A percentile compares a stretch with the other conserved stretches of the same genome.
Conservation (phyloP, 352 stramenopile species). For the Blastocystis sp. region DNA sequence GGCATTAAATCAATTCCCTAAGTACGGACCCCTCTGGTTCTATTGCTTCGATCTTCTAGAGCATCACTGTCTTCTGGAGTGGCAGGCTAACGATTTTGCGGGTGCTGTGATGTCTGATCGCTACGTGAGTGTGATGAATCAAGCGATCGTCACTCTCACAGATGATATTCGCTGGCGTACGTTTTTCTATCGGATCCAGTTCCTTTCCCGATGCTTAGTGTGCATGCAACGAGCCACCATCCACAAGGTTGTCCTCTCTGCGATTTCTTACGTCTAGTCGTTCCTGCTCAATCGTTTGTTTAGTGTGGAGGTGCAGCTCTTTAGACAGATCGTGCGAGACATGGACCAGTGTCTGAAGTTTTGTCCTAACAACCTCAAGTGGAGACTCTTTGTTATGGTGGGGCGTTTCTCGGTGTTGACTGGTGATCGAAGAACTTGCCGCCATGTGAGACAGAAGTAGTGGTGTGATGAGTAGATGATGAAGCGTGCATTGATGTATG, state of each 20-base stretch:
- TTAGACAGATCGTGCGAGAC: background rate
- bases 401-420: background rate
- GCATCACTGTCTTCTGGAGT: slow-evolving; percentile 44
- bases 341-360: slow-evolving; percentile 69
- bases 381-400: slow-evolving; percentile 75
- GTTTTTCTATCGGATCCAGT: background rate
- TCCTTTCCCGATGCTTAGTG: background rate
- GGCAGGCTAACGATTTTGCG: background rate
- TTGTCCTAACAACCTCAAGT: slow-evolving; percentile 73
- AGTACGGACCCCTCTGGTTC: slow-evolving; percentile 82
- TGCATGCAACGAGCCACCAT: background rate
- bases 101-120: background rate
- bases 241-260: background rate
- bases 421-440: slow-evolving; percentile 72
- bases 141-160: background rate
- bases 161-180: background rate
- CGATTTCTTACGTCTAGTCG: background rate
- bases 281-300: background rate
- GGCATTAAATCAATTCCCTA: slow-evolving; percentile 73
- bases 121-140: background rate
- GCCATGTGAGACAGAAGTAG: slow-evolving; percentile 69
- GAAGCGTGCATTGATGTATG: slow-evolving; percentile 70
- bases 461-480: slow-evolving; percentile 70
- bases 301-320: background rate
- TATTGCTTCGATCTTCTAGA: slow-evolving; percentile 75